Conservation (phyloP, 345 rosid species). For the Combretum micranthum region DNA sequence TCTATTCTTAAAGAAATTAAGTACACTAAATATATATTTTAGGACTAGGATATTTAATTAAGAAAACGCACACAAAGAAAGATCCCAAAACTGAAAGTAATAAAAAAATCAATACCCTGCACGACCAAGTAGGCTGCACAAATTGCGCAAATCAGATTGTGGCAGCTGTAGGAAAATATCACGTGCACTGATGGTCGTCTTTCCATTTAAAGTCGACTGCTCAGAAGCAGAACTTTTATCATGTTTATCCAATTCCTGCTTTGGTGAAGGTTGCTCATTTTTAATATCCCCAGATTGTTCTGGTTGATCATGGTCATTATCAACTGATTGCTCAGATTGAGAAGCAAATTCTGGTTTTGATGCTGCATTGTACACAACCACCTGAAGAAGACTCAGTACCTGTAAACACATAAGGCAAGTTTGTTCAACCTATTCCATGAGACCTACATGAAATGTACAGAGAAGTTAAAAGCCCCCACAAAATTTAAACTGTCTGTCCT, state of each 20-base stretch:
- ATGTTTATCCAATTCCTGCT: slow-evolving; percentile 28
- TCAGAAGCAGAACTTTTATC: slow-evolving; percentile 31
- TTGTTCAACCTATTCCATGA: too few species aligned
- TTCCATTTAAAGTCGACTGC: slow-evolving; percentile 34
- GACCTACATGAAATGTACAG: too few species aligned
- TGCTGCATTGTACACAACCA: slow-evolving; percentile 63
- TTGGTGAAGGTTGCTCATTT: slow-evolving; percentile 32
- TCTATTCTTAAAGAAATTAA: background rate
- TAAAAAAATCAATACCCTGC: slow-evolving; percentile 51
- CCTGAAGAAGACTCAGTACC: slow-evolving; percentile 87
- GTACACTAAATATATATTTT: background rate
- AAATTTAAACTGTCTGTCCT: background rate
- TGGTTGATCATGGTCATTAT: slow-evolving; percentile 24
- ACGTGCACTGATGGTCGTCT: slow-evolving; percentile 31
- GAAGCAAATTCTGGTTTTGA: slow-evolving; percentile 49
- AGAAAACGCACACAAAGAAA: background rate
- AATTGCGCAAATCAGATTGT: slow-evolving; percentile 61
- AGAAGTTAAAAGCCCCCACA: background rate
- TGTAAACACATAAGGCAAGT: slow-evolving; percentile 22
- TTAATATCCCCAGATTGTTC: slow-evolving; percentile 47
- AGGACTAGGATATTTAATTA: background rate
- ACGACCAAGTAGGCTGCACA: slow-evolving; percentile 77
- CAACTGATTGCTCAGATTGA: slow-evolving; percentile 26
- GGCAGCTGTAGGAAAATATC: slow-evolving; percentile 70
- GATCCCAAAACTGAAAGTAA: slow-evolving; percentile 5